Conservation (phyloP, 352 stramenopile species). For the Elongisporangium anandrum region DNA sequence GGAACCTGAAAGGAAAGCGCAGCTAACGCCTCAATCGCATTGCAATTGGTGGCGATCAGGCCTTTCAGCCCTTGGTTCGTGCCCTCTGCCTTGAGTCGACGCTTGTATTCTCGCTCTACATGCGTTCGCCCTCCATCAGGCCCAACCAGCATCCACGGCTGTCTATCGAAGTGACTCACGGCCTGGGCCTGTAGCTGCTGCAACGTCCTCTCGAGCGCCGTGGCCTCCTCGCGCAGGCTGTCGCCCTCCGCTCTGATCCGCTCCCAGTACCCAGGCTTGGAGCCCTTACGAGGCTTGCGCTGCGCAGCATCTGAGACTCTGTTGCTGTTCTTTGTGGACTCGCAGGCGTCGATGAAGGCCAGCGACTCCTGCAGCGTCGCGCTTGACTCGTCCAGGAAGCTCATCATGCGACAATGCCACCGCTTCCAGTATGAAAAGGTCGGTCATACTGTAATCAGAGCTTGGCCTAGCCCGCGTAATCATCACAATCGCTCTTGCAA, state of each 20-base stretch:
- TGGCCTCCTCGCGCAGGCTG: background rate
- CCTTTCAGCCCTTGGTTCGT: background rate
- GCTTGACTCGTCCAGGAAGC: background rate
- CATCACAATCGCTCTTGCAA: too few relatives aligned
- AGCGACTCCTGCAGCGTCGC: background rate
- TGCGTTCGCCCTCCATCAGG: background rate
- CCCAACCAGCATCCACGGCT: background rate
- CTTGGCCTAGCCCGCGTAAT: too few relatives aligned
- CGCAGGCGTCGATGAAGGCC: background rate
- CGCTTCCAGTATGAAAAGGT: too few relatives aligned
- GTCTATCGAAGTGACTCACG: background rate
- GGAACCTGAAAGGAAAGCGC: background rate
- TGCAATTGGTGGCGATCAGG: background rate
- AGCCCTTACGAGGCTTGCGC: background rate
- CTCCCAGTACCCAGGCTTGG: background rate
- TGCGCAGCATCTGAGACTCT: background rate
- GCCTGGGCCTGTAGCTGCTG: background rate
- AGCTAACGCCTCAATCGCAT: background rate
- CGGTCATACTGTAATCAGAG: too few relatives aligned
- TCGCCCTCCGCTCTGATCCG: background rate
- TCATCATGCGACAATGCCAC: too few relatives aligned
- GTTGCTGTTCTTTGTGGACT: background rate
- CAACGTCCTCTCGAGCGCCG: background rate
- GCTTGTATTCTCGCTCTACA: background rate
- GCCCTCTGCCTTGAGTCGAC: background rate